A percentile compares a stretch with the other conserved stretches of the same genome.
Conservation (phyloP, 305 asterid species). For the Fraxinus velutina region DNA sequence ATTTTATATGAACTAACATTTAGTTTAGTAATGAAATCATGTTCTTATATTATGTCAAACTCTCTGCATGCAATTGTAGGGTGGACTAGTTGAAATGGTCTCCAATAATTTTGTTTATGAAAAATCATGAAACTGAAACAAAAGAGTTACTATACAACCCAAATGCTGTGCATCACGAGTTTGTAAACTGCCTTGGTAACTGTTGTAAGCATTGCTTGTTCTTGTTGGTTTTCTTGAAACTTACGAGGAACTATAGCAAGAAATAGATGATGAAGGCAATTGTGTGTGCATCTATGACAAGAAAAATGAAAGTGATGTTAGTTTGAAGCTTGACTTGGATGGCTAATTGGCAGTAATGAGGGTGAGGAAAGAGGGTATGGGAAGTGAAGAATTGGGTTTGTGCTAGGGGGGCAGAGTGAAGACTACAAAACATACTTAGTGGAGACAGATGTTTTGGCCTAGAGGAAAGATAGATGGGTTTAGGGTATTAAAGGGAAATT, state of each 20-base stretch:
- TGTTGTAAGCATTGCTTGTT: background rate
- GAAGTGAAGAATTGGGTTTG: background rate
- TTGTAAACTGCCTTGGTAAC: background rate
- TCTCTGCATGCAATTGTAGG: background rate
- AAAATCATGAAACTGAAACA: background rate
- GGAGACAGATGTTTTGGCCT: background rate
- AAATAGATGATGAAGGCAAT: background rate
- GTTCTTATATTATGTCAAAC: constrained; percentile 9
- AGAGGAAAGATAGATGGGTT: background rate
- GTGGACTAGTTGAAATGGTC: background rate
- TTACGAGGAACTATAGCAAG: background rate
- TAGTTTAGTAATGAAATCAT: background rate
- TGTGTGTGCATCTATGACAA: background rate
- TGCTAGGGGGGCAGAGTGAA: background rate
- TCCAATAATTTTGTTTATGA: background rate
- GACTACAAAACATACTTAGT: background rate
- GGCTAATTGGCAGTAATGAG: background rate
- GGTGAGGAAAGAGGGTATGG: background rate
- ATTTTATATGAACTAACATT: background rate
- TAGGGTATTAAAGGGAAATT: background rate
- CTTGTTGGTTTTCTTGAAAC: background rate
- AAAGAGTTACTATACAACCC: background rate
- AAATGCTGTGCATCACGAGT: background rate
- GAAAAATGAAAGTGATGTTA: background rate
- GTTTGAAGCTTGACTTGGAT: background rate